Evolutionary conservation across 2,329 filamentous ascomycete species (phyloP), one percentile per base, ranked within the genome.

Genomic region (Graphiopsis chlorocephala): DNA sequence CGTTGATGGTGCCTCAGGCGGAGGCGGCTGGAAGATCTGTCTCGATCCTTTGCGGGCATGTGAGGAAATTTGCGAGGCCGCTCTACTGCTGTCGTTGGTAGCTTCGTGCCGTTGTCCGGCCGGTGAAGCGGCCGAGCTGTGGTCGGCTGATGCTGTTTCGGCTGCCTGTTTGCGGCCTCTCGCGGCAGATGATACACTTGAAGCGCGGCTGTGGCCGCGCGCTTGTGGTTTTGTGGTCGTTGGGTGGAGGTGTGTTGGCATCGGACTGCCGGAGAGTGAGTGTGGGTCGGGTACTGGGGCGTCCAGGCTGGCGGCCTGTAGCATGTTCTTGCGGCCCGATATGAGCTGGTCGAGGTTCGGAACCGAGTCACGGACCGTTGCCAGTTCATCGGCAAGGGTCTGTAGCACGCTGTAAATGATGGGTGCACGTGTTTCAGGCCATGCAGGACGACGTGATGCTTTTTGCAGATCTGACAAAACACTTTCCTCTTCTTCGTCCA

Each of bases 261-360:
- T 66, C 23, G 69, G 68, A 61, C 67, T 71, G 38, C 60, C 68
- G 48, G 68, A 64, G 12, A 69, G 52, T 6, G 70, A 71, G 2
- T 72, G 64, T 31, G 69, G 64, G 23, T 69, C 70, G 48, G 67
- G 69, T 12, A 65, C 35, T n/a, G 64, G 23, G n/a, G 60, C 76
- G 48, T 77, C 77, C 53, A 83, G 73, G 25, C 80, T 78, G 29
- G 81, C 76, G 33, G 82, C 78, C 57, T 77, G 78, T 60, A 85
- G 81, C 42, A 82, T 81, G 58, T 80, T 78, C 67, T 83, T 83
- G 29, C 83, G 78, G 56, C 78, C 81, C 2, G 78, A 74, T 23
- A 85, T 75, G 53, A 83, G 78, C 23, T 79, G 78, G 64, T 83
- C 80, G 65, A 83, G 78, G 61, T 81, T 80, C 4, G 78, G 77